phyloP scores from a whole-genome alignment of 2,329 filamentous ascomycete species.

The Pseudogymnoascus sp. region DNA sequence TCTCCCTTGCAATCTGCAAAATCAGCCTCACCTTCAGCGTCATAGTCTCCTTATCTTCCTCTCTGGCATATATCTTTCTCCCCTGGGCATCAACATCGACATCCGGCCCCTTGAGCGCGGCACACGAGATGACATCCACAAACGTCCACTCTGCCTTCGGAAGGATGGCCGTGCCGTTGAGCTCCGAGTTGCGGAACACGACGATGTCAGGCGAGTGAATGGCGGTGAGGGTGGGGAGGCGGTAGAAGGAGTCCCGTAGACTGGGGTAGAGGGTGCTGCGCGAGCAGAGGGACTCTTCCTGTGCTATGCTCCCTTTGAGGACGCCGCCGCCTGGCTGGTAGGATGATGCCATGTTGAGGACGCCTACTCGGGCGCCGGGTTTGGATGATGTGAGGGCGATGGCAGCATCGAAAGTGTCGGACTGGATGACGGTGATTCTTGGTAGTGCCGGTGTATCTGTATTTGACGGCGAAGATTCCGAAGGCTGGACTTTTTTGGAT shows the following conservation, averaged over 20 bases:
- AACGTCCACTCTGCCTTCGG: constrained; percentile 26
- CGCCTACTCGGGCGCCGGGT: constrained; percentile 39
- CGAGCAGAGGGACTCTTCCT: constrained; percentile 64
- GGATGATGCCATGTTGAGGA: constrained; percentile 61
- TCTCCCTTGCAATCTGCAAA: constrained; percentile 38
- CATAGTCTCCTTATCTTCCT: constrained; percentile 20
- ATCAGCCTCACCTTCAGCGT: constrained; percentile 25
- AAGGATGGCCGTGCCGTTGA: constrained; percentile 37
- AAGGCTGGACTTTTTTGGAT: neutral
- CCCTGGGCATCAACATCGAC: constrained; percentile 3
- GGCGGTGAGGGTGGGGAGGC: constrained; percentile 32
- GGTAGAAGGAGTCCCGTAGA: constrained; percentile 35
- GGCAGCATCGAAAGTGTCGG: constrained; percentile 52
- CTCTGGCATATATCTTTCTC: constrained; percentile 22
- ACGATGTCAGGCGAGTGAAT: constrained; percentile 56
- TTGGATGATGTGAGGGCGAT: constrained; percentile 26
- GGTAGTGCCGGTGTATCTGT: constrained; percentile 16
- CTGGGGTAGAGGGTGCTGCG: constrained; percentile 48
- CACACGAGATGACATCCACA: constrained; percentile 23
- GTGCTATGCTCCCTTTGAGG: constrained; percentile 52
- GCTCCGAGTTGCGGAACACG: constrained; percentile 46
- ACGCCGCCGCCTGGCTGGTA: constrained; percentile 55
- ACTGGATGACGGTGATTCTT: constrained; percentile 44
- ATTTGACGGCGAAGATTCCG: constrained; percentile 7
- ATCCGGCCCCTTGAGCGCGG: constrained; percentile 19